Percentiles rank a stretch among this genome's conserved stretches.
Conservation (phyloP, 306 rosid genomes). For the Sesbania bispinosa region DNA sequence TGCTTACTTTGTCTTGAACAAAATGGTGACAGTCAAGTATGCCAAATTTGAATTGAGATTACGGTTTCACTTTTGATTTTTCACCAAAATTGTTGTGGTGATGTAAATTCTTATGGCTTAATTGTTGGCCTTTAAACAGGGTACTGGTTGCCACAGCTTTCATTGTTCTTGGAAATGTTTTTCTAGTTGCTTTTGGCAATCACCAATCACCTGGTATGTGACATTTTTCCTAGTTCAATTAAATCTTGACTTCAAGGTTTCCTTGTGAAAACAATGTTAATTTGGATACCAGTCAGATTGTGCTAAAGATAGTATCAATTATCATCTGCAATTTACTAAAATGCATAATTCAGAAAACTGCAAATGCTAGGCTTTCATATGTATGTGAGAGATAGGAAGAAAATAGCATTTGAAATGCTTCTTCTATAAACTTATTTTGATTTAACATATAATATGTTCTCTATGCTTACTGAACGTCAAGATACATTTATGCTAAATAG, state of each 20-base stretch:
- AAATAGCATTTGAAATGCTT: slow-evolving; percentile 3
- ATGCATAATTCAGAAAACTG: not conserved
- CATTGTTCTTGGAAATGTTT: slow-evolving; percentile 90
- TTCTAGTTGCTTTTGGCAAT: slow-evolving; percentile 97
- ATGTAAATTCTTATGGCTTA: not conserved
- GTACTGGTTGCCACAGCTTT: slow-evolving; percentile 93
- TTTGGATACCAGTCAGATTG: slow-evolving; percentile 10
- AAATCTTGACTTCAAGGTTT: not conserved
- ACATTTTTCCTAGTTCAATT: not conserved
- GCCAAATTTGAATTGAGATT: slow-evolving; percentile 41
- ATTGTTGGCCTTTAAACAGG: slow-evolving; percentile 46
- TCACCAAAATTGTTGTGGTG: not conserved
- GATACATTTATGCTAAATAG: not conserved
- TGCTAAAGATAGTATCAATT: not conserved
- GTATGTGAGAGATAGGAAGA: not conserved
- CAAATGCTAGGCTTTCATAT: not conserved
- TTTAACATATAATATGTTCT: not conserved
- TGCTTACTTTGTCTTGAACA: slow-evolving; percentile 91
- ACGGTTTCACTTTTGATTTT: slow-evolving; percentile 8
- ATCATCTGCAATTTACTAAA: not conserved
- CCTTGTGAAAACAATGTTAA: not conserved
- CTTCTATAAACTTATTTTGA: not conserved
- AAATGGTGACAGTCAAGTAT: slow-evolving; percentile 93
- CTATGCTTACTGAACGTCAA: not conserved
- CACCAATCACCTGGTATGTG: slow-evolving; percentile 94